Conservation (phyloP, 257 asterid species). For the Jacaranda copaia region DNA sequence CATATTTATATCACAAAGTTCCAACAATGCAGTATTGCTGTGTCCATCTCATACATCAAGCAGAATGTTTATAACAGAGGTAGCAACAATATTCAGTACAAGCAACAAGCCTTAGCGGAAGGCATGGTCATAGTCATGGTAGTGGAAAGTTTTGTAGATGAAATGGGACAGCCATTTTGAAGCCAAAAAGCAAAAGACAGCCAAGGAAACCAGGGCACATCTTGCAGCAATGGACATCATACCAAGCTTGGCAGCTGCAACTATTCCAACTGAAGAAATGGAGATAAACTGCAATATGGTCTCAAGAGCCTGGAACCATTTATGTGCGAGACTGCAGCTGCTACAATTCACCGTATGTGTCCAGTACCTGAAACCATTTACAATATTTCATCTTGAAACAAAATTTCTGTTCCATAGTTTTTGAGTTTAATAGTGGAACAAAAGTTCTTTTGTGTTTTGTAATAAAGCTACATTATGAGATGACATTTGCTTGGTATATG, state of each 20-base stretch:
- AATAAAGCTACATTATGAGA: no score
- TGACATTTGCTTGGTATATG: not conserved
- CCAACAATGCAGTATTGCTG: not conserved
- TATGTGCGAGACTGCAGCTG: slow-evolving; percentile 76
- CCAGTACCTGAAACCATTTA: slow-evolving; percentile 71
- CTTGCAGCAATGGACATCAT: slow-evolving; percentile 51
- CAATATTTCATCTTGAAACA: not conserved
- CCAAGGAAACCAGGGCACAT: slow-evolving; percentile 52
- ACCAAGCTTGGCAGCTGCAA: slow-evolving; percentile 73
- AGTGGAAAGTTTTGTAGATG: slow-evolving; percentile 75
- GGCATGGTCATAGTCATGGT: slow-evolving; percentile 94
- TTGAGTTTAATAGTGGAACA: no score
- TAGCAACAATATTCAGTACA: not conserved
- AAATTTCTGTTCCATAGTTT: not conserved
- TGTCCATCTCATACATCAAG: no score
- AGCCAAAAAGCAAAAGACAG: slow-evolving; percentile 72
- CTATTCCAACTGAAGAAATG: slow-evolving; percentile 57
- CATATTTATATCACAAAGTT: no score
- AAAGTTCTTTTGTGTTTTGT: no score
- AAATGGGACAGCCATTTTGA: slow-evolving; percentile 83
- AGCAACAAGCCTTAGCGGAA: slow-evolving; percentile 48
- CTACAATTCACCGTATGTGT: slow-evolving; percentile 72
- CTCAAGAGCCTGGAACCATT: slow-evolving; percentile 57
- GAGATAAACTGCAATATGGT: slow-evolving; percentile 61
- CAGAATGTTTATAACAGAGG: no score